These are phyloP conservation scores for Apiospora rasikravindrae DNA, from an alignment of 2,329 filamentous ascomycete genomes.

Conservation along the genomic window DNA sequence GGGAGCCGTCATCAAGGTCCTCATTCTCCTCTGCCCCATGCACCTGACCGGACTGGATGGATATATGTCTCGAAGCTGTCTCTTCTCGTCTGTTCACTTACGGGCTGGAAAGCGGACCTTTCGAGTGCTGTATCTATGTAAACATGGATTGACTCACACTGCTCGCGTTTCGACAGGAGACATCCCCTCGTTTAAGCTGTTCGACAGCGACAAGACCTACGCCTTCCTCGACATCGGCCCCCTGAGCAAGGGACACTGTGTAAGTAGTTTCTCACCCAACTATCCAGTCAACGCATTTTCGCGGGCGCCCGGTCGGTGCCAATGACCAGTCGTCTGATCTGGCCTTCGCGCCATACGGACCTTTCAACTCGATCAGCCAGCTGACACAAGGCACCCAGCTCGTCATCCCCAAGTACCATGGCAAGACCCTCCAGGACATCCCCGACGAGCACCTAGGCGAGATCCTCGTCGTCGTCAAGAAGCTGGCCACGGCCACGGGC, in stretches of 20 bases:
- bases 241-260: slow-evolving; percentile 85
- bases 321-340: not conserved
- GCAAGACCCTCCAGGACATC: slow-evolving; percentile 88
- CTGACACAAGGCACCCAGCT: slow-evolving; percentile 60
- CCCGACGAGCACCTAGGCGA: slow-evolving; percentile 87
- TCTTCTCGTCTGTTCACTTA: not conserved
- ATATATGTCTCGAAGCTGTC: not conserved
- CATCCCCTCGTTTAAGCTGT: slow-evolving; percentile 95
- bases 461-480: slow-evolving; percentile 86
- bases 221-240: slow-evolving; percentile 98
- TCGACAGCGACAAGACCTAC: slow-evolving; percentile 89
- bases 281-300: no score
- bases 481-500: slow-evolving; percentile 77
- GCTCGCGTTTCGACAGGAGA: slow-evolving; percentile 69
- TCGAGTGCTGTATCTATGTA: not conserved
- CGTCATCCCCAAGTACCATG: slow-evolving; percentile 94
- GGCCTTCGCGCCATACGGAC: no score
- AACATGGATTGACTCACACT: not conserved
- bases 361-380: not conserved
- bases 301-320: no score
- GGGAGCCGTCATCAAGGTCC: slow-evolving; percentile 21
- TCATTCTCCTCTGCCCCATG: not conserved
- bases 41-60: not conserved
- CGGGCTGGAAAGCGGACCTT: not conserved
- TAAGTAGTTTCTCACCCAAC: slow-evolving; percentile 55